A percentile compares a stretch with the other conserved stretches of the same genome.
These are phyloP conservation scores for Neospermospora avenae DNA, from an alignment of 2,329 filamentous ascomycete genomes.

Conservation along the genomic window DNA sequence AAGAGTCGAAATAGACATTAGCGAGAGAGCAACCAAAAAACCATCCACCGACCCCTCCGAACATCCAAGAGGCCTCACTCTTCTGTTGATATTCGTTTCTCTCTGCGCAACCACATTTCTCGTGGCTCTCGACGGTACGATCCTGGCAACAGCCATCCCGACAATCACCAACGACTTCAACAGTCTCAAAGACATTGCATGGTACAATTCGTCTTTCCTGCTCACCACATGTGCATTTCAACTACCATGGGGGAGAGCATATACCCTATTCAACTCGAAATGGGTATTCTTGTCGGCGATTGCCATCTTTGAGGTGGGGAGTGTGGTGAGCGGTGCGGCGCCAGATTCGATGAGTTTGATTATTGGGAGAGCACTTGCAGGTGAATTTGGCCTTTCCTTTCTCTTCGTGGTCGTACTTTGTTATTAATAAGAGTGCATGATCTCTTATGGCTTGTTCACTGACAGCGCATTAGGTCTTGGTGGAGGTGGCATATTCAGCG, in stretches of 20 bases:
- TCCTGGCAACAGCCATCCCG: conserved; percentile 36
- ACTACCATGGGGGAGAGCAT: conserved; percentile 20
- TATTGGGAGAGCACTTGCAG: conserved; percentile 28
- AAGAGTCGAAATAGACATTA: no score
- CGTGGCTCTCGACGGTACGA: conserved; percentile 18
- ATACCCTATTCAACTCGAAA: conserved; percentile 25
- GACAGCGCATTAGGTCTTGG: no score
- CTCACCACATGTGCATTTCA: conserved; percentile 34
- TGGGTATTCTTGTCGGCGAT: conserved; percentile 21
- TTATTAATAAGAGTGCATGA: no score
- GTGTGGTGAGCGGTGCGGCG: conserved; percentile 23
- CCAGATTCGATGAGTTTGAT: conserved; percentile 27
- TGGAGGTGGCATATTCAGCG: conserved; percentile 7
- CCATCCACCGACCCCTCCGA: neutral
- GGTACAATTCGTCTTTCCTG: conserved; percentile 36
- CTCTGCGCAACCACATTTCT: conserved; percentile 18
- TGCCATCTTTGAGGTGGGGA: conserved; percentile 28
- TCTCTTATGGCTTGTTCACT: no score
- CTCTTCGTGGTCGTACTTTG: neutral
- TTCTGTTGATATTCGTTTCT: conserved; percentile 12
- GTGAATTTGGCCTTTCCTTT: conserved; percentile 8
- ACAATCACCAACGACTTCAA: conserved; percentile 38
- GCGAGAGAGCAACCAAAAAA: neutral
- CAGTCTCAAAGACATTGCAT: conserved; percentile 35
- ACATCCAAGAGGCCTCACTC: conserved; percentile 12